A percentile compares a stretch with the other conserved stretches of the same genome.
phyloP scores from a whole-genome alignment of 352 stramenopile genomes.

The Globisporangium cederbergense region DNA sequence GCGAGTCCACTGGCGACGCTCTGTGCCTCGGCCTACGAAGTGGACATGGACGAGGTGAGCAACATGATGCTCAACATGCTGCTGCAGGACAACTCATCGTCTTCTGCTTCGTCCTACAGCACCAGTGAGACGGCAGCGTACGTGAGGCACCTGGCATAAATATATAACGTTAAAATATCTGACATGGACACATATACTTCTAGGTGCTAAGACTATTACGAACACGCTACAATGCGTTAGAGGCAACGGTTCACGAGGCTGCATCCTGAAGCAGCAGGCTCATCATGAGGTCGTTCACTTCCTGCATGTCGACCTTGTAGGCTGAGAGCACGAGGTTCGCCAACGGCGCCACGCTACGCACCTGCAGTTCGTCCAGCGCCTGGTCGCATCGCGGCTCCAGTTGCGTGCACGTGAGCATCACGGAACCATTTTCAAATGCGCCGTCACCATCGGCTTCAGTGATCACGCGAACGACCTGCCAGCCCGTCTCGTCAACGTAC shows the following conservation, averaged over 20 bases:
- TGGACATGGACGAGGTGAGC: conserved; percentile 5
- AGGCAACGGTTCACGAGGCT: background rate
- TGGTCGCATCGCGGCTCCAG: background rate
- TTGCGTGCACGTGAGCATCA: conserved; percentile 7
- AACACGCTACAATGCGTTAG: too few relatives aligned
- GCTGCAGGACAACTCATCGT: background rate
- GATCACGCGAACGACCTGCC: conserved; percentile 2
- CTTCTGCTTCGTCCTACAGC: background rate
- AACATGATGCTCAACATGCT: conserved; percentile 11
- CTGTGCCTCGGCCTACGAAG: background rate
- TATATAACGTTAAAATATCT: background rate
- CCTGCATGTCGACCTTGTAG: conserved; percentile 1
- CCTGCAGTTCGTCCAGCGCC: conserved; percentile 1
- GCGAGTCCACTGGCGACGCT: conserved; percentile 4
- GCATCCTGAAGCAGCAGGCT: conserved; percentile 1
- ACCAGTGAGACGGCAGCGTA: background rate
- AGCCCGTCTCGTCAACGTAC: conserved; percentile 5
- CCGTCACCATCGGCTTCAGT: background rate
- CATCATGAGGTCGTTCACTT: conserved; percentile 4
- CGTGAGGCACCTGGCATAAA: background rate
- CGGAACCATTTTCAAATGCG: background rate
- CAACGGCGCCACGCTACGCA: background rate
- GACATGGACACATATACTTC: too few relatives aligned
- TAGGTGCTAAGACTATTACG: background rate
- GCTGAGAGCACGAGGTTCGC: background rate